Evolutionary conservation across 1,139 yeast species (phyloP).

Genomic region (Suhomyces panamericanus): DNA sequence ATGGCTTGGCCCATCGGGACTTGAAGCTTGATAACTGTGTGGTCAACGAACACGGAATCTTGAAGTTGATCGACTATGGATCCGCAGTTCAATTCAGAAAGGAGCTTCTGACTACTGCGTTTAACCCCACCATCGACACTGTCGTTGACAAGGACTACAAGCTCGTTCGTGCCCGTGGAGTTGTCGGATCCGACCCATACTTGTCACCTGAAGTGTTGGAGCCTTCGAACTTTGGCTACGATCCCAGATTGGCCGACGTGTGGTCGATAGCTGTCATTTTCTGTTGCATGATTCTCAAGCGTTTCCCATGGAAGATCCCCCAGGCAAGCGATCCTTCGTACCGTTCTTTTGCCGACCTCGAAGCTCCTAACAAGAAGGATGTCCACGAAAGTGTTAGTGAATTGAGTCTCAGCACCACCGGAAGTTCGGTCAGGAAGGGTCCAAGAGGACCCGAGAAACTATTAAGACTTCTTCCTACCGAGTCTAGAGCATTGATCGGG

Average conservation of each 20-base stretch:
- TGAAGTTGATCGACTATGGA: slow-evolving; percentile 77
- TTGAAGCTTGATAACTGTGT: slow-evolving; percentile 78
- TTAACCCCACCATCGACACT: slow-evolving; percentile 16
- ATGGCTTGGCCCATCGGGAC: slow-evolving; percentile 78
- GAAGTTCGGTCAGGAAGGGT: slow-evolving; percentile 1
- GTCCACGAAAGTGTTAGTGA: slow-evolving; percentile 7
- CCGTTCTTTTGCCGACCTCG: slow-evolving; percentile 39
- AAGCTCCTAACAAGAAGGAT: slow-evolving; percentile 9
- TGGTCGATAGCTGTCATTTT: slow-evolving; percentile 80
- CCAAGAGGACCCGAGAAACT: slow-evolving; percentile 36
- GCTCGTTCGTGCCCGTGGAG: slow-evolving; percentile 54
- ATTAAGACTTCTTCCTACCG: slow-evolving; percentile 38
- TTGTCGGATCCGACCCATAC: slow-evolving; percentile 81
- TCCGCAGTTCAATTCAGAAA: slow-evolving; percentile 65
- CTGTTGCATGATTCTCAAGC: slow-evolving; percentile 68
- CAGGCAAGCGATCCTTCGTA: slow-evolving; percentile 55
- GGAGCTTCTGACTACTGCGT: slow-evolving; percentile 15
- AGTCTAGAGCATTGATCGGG: slow-evolving; percentile 35
- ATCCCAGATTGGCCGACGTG: slow-evolving; percentile 70
- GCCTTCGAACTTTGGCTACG: slow-evolving; percentile 49
- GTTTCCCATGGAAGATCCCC: slow-evolving; percentile 83
- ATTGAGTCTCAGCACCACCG: slow-evolving; percentile 1
- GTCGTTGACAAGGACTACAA: slow-evolving; percentile 26
- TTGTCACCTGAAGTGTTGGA: slow-evolving; percentile 74
- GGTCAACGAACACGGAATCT: slow-evolving; percentile 57